Conservation (phyloP, 192 early-diverging fungal genomes). For the Geranomyces variabilis region DNA sequence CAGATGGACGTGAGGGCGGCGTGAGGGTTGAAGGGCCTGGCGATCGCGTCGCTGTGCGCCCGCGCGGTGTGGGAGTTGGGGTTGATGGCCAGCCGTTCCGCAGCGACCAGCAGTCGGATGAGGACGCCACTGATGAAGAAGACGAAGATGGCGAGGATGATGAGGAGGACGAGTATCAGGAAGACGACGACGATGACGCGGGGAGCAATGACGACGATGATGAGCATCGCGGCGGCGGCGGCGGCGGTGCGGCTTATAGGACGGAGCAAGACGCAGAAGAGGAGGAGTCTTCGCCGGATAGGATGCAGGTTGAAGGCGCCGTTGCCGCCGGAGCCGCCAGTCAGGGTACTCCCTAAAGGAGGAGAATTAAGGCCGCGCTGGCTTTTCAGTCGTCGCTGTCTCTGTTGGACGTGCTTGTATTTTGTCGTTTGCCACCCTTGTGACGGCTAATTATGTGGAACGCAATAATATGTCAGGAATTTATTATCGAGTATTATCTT, state of each 20-base stretch:
- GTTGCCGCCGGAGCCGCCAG: no score
- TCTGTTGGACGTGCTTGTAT: no score
- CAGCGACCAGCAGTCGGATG: not conserved
- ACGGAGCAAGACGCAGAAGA: no score
- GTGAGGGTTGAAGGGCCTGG: constrained; percentile 36
- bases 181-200: constrained; percentile 20
- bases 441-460: no score
- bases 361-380: no score
- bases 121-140: constrained; percentile 15
- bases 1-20: constrained; percentile 62
- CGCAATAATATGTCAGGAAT: no score
- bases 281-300: no score
- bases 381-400: no score
- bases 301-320: no score
- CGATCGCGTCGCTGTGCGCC: constrained; percentile 28
- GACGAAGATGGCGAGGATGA: constrained; percentile 30
- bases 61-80: not conserved
- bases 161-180: constrained; percentile 33
- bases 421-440: no score
- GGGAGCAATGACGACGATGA: constrained; percentile 4
- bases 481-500: no score
- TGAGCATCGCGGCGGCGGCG: not conserved
- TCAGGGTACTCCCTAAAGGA: no score
- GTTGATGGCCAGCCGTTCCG: not conserved
- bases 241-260: not conserved